These are phyloP conservation scores for Atalantia buxifolia DNA, from an alignment of 345 rosid species.

Conservation along the genomic window DNA sequence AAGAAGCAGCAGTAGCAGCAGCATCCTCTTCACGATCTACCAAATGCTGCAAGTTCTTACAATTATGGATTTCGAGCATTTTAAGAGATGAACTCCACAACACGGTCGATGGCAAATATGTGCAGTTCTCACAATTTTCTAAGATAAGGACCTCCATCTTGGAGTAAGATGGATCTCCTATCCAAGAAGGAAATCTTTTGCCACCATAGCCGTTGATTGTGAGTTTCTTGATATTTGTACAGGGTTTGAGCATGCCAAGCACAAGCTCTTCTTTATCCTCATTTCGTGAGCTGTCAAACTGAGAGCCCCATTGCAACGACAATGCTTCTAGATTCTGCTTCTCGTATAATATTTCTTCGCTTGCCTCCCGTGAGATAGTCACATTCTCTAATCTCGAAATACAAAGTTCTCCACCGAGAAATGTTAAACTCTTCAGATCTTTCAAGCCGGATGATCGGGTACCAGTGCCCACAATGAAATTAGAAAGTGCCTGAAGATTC, in stretches of 20 bases:
- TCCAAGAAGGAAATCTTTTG: not conserved
- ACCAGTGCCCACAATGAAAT: not conserved
- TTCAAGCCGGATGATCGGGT: not conserved
- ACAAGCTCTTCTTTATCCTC: not conserved
- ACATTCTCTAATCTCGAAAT: not conserved
- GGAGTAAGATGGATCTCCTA: not conserved
- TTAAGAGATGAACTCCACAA: not conserved
- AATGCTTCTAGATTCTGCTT: not conserved
- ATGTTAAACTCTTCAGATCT: not conserved
- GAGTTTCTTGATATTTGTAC: not conserved
- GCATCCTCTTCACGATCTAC: not conserved
- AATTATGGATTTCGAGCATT: not conserved
- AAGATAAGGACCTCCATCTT: not conserved
- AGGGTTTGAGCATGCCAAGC: not conserved
- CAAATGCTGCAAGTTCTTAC: not conserved
- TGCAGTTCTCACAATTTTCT: not conserved
- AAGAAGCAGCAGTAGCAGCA: not conserved
- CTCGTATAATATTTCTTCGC: not conserved
- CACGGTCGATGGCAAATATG: not conserved
- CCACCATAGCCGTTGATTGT: not conserved
- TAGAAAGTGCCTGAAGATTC: not conserved
- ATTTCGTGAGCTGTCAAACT: not conserved
- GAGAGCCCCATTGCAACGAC: not conserved
- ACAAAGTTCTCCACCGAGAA: not conserved
- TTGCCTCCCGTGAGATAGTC: not conserved